These are phyloP conservation scores for Amanita pallidorosea DNA, from an alignment of 768 basidiomycete species.

Conservation along the genomic window DNA sequence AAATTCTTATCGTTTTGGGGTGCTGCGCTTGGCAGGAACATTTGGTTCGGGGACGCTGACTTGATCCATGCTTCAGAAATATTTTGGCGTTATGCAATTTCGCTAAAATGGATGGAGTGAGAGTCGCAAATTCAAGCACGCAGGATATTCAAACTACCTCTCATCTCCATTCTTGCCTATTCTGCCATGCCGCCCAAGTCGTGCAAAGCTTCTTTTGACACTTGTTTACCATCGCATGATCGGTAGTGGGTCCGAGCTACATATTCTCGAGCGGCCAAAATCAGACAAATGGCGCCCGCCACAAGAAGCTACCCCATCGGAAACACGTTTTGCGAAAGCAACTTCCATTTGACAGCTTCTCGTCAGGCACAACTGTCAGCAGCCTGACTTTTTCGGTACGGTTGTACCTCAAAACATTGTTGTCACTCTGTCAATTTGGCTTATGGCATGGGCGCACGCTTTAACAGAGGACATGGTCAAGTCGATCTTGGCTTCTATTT, in stretches of 20 bases:
- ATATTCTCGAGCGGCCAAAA: slow-evolving; percentile 36
- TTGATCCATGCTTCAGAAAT: slow-evolving; percentile 27
- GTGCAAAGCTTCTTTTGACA: slow-evolving; percentile 32
- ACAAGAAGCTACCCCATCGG: slow-evolving; percentile 48
- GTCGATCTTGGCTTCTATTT: too few species aligned
- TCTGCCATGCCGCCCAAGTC: slow-evolving; percentile 58
- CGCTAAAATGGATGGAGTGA: too few species aligned
- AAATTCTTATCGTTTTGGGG: slow-evolving; percentile 55
- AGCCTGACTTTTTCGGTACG: background rate
- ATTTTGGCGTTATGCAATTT: slow-evolving; percentile 44
- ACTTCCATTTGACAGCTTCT: background rate
- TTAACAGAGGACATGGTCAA: too few species aligned
- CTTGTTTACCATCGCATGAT: background rate
- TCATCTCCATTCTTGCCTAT: too few species aligned
- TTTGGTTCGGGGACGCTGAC: slow-evolving; percentile 38
- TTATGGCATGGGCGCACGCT: too few species aligned
- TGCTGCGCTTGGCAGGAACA: slow-evolving; percentile 48
- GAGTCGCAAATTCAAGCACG: background rate
- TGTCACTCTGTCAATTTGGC: slow-evolving; percentile 36
- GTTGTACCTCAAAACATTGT: slow-evolving; percentile 11
- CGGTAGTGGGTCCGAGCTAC: slow-evolving; percentile 26
- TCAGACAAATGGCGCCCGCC: slow-evolving; percentile 44
- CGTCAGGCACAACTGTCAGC: background rate
- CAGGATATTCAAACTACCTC: slow-evolving; percentile 39
- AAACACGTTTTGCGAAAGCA: slow-evolving; percentile 41